Conservation (phyloP, 2,329 filamentous ascomycete species). For the Chaetoscypha palmicola region DNA sequence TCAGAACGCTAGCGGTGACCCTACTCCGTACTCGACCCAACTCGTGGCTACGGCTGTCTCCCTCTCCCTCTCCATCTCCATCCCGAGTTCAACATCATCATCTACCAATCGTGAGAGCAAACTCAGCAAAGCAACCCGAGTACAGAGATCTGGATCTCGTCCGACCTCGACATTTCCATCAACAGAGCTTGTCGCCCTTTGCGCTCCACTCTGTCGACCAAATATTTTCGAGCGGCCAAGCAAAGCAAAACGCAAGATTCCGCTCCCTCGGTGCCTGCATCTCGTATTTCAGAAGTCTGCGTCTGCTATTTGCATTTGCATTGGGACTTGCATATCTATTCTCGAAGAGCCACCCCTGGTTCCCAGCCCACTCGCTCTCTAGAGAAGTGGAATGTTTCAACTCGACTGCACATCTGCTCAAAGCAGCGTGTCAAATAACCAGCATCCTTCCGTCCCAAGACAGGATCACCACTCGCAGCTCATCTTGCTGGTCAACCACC, state of each 20-base stretch:
- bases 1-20: too few relatives aligned
- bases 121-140: not conserved
- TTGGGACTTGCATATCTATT: not conserved
- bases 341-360: not conserved
- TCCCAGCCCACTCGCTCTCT: not conserved
- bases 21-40: too few relatives aligned
- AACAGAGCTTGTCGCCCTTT: not conserved
- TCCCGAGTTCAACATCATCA: too few relatives aligned
- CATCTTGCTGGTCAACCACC: not conserved
- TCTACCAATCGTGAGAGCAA: not conserved
- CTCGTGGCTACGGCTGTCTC: too few relatives aligned
- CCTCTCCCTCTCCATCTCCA: too few relatives aligned
- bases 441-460: too few relatives aligned
- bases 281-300: not conserved
- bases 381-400: not conserved
- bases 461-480: too few relatives aligned
- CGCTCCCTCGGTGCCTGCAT: constrained; percentile 11
- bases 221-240: not conserved
- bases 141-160: constrained; percentile 11
- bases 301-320: constrained; percentile 8
- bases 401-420: not conserved
- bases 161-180: constrained; percentile 4
- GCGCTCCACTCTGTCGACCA: constrained; percentile 3
- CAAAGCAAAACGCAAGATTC: constrained; percentile 9
- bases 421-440: not conserved